Conservation (phyloP, 306 rosid genomes). For the Morella rubra region DNA sequence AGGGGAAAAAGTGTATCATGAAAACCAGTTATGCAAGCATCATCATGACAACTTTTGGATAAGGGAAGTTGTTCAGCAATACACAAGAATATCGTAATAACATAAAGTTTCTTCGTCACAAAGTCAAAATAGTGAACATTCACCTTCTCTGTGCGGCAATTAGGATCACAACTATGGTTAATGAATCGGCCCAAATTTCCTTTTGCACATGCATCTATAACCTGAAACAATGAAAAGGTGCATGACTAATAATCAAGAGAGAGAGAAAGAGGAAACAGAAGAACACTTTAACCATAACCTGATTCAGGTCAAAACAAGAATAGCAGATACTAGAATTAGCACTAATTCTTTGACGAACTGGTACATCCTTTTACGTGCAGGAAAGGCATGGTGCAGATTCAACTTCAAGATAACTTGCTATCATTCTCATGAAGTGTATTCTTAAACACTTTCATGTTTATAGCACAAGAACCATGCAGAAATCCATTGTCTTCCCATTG, state of each 20-base stretch:
- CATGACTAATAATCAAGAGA: constrained; percentile 6
- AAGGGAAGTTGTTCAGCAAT: not conserved
- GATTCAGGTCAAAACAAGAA: not conserved
- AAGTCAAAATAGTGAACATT: constrained; percentile 7
- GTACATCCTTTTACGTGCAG: not conserved
- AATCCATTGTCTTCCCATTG: not conserved
- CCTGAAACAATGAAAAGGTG: constrained; percentile 55
- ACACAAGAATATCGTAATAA: not conserved
- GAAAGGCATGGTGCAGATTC: not conserved
- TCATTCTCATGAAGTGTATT: not conserved
- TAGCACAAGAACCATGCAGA: not conserved
- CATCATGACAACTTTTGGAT: constrained; percentile 3
- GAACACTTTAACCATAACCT: not conserved
- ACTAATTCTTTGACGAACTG: constrained; percentile 1
- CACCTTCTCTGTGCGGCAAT: constrained; percentile 98
- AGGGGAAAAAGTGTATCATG: not conserved
- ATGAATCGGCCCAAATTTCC: constrained; percentile 99
- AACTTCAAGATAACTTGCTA: not conserved
- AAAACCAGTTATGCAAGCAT: not conserved
- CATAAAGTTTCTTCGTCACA: constrained; percentile 7
- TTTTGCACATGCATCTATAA: constrained; percentile 96
- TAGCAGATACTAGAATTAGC: constrained; percentile 1
- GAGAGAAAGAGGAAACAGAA: not conserved
- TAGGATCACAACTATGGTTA: constrained; percentile 97
- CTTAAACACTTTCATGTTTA: not conserved